A percentile compares a stretch with the other conserved stretches of the same genome.
These are phyloP conservation scores for Corynascus novoguineensis DNA, from an alignment of 495 filamentous ascomycete species.

Conservation along the genomic window DNA sequence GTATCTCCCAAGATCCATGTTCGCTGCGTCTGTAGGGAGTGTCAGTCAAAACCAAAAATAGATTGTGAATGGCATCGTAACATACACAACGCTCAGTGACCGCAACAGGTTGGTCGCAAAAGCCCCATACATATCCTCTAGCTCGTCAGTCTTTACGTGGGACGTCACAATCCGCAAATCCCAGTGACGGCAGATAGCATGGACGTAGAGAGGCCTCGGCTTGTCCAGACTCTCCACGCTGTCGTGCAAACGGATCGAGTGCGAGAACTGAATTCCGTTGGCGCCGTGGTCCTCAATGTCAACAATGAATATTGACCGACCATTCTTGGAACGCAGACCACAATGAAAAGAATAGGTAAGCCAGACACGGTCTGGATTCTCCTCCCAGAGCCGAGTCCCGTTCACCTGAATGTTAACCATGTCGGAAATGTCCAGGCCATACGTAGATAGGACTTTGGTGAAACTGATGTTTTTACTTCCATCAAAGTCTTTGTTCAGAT, in stretches of 20 bases:
- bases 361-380: slow-evolving; percentile 10
- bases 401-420: slow-evolving; percentile 28
- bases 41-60: not conserved
- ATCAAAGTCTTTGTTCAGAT: slow-evolving; percentile 20
- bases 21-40: not conserved
- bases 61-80: not conserved
- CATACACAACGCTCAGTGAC: slow-evolving; percentile 37
- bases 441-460: slow-evolving; percentile 38
- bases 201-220: slow-evolving; percentile 29
- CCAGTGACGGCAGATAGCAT: slow-evolving; percentile 39
- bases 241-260: slow-evolving; percentile 19
- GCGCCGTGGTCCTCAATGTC: slow-evolving; percentile 46
- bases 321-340: slow-evolving; percentile 13
- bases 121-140: slow-evolving; percentile 22
- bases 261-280: slow-evolving; percentile 18
- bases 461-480: slow-evolving; percentile 27
- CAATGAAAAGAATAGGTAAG: slow-evolving; percentile 52
- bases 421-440: slow-evolving; percentile 32
- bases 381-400: slow-evolving; percentile 20
- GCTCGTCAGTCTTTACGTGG: slow-evolving; percentile 15
- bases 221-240: not conserved
- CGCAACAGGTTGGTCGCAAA: slow-evolving; percentile 32
- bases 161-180: slow-evolving; percentile 36
- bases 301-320: slow-evolving; percentile 35
- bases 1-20: slow-evolving; percentile 20